Conservation (phyloP, 768 basidiomycete genomes). For the Chlorophyllum brunneum region DNA sequence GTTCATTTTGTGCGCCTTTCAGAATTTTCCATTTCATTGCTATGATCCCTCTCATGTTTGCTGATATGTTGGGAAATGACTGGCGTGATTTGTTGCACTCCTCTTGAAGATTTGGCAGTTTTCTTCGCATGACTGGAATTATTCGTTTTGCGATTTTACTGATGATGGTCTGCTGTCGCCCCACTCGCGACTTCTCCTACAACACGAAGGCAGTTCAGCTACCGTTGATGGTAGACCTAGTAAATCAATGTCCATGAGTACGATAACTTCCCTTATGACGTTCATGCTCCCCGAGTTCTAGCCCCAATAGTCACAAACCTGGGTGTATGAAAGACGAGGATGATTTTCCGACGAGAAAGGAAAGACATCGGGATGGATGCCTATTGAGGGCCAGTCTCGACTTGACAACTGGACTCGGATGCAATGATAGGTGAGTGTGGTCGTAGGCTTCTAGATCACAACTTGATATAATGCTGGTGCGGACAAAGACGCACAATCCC, state of each 20-base stretch:
- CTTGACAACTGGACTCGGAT: slow-evolving; percentile 67
- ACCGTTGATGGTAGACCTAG: slow-evolving; percentile 22
- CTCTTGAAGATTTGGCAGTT: no score
- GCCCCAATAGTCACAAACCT: slow-evolving; percentile 31
- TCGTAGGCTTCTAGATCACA: not conserved
- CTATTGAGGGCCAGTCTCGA: slow-evolving; percentile 60
- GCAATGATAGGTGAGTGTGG: slow-evolving; percentile 61
- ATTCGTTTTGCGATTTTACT: no score
- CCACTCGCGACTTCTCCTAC: slow-evolving; percentile 54
- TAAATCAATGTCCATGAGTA: slow-evolving; percentile 33
- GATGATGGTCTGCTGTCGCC: slow-evolving; percentile 68
- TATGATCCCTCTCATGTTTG: no score
- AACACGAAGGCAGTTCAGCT: slow-evolving; percentile 21
- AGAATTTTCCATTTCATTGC: no score
- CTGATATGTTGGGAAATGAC: no score
- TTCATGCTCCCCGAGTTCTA: slow-evolving; percentile 3
- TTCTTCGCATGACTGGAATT: no score
- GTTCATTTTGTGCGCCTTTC: no score
- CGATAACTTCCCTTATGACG: slow-evolving; percentile 12
- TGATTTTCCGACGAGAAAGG: slow-evolving; percentile 52
- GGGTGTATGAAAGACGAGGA: slow-evolving; percentile 48
- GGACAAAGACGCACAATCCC: slow-evolving; percentile 70
- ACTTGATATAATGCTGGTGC: slow-evolving; percentile 38
- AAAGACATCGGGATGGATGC: slow-evolving; percentile 59
- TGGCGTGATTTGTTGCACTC: no score